Evolutionary conservation across 73 alveolate species (phyloP), one percentile per base, ranked within the genome.

Genomic region (Tetrahymena malaccensis): DNA sequence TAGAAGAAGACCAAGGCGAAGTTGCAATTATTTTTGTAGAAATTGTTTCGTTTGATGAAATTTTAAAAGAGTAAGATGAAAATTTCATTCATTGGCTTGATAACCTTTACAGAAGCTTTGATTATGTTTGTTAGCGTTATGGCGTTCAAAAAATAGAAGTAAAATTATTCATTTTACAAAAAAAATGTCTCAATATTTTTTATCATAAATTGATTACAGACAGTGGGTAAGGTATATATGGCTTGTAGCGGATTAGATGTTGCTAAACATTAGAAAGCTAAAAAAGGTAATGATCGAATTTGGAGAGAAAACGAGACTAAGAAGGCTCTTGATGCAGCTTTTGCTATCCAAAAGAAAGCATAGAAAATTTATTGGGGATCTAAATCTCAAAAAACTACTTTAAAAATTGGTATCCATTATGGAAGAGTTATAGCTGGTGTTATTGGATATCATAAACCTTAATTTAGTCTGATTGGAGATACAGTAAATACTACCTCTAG

Each of bases 381-480:
- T 15, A 96, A 94, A 4, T 70, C 89, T 19, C 44, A 95, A 38
- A 95, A 44, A 10, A 94, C 96, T 9, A 70, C 17, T 12, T 70
- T 70, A 70, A 70, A 70, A 70, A 70, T 70, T 3, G 89, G 89
- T 19, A 70, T 70, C 22, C 89, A 70, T 11, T 70, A 70, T 70
- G 89, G 89, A 11, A 70, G 89, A 70, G 99, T 98, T 17, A 98
- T 98, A 43, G 98, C 99, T 15, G 99, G 99, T 25, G 99, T 98
- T 70, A 98, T 98, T 13, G 99, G 99, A 11, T 98, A 98, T 35
- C 99, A 97, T 89, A 98, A 98, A 70, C 99, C 99, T 2, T 97
- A 98, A 95, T 98, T 98, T 97, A 96, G 98, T 34, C 97, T 98
- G 43, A 97, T 98, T 35, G 99, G 99, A 22, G 99, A 98, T 94